Conservation (phyloP, 129 eudicot genomes). For the Artemisia annua region DNA sequence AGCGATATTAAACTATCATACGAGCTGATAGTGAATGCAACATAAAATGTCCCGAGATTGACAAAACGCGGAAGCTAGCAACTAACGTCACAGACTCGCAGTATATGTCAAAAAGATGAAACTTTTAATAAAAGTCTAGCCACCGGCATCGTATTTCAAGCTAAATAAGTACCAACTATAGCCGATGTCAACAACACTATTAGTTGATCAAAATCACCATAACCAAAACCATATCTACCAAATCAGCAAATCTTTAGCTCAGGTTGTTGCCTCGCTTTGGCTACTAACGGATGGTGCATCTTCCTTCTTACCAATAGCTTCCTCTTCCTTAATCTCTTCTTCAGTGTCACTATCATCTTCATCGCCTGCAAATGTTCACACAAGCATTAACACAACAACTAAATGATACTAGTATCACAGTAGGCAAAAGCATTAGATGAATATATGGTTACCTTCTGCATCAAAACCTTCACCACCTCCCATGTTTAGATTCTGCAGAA, state of each 20-base stretch:
- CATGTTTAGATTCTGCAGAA: slow-evolving; percentile 59
- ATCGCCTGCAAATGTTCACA: slow-evolving; percentile 25
- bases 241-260: slow-evolving; percentile 17
- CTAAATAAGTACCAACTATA: no score
- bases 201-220: slow-evolving; percentile 7
- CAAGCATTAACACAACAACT: neutral
- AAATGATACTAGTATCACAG: neutral
- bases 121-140: no score
- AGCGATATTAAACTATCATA: no score
- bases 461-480: slow-evolving; percentile 62
- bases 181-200: neutral
- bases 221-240: neutral
- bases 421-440: neutral
- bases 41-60: no score
- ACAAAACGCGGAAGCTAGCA: no score
- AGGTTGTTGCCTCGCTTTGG: slow-evolving; percentile 42
- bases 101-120: no score
- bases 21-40: no score
- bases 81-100: no score
- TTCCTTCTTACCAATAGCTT: slow-evolving; percentile 28
- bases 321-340: slow-evolving; percentile 41
- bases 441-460: slow-evolving; percentile 36
- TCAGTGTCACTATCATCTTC: slow-evolving; percentile 55
- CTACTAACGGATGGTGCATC: slow-evolving; percentile 34
- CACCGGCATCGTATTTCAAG: no score